phyloP scores from a whole-genome alignment of 2,329 filamentous ascomycete species.

The Colletotrichum kahawae region DNA sequence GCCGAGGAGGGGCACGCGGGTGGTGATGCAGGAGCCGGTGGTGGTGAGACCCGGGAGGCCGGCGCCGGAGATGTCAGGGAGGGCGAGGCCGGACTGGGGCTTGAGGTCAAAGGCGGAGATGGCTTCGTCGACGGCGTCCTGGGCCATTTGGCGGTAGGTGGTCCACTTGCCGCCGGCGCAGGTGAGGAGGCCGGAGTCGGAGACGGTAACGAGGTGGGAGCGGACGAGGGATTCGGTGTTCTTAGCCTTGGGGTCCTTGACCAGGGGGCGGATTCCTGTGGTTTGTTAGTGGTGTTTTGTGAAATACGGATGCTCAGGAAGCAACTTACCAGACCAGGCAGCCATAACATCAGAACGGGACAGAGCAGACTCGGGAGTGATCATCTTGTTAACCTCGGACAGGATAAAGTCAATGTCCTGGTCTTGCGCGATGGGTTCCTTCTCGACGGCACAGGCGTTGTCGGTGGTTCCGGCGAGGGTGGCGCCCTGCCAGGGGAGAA shows the following conservation, averaged over 20 bases:
- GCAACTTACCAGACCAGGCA: constrained; percentile 74
- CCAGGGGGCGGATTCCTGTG: constrained; percentile 73
- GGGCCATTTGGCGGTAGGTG: constrained; percentile 87
- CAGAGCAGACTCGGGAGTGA: constrained; percentile 77
- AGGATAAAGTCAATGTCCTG: constrained; percentile 85
- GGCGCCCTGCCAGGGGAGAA: constrained; percentile 86
- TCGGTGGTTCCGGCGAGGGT: constrained; percentile 87
- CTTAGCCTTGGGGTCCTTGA: constrained; percentile 80
- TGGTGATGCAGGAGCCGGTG: constrained; percentile 77
- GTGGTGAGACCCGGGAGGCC: constrained; percentile 52
- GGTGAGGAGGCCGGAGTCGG: constrained; percentile 76
- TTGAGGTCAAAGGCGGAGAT: constrained; percentile 68
- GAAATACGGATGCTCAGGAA: not conserved
- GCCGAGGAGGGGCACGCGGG: constrained; percentile 74
- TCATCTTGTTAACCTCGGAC: constrained; percentile 76
- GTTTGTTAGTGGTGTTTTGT: not conserved
- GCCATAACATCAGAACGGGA: constrained; percentile 78
- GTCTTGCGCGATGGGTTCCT: constrained; percentile 74
- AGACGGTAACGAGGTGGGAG: constrained; percentile 80
- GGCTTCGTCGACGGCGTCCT: constrained; percentile 83
- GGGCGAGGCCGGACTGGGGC: constrained; percentile 49
- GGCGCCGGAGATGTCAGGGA: constrained; percentile 72
- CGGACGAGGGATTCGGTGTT: constrained; percentile 85
- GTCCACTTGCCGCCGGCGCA: constrained; percentile 89
- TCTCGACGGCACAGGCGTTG: constrained; percentile 70